Evolutionary conservation across 345 rosid species (phyloP), one percentile per base, ranked within the genome.

Genomic region (Brassica carinata): DNA sequence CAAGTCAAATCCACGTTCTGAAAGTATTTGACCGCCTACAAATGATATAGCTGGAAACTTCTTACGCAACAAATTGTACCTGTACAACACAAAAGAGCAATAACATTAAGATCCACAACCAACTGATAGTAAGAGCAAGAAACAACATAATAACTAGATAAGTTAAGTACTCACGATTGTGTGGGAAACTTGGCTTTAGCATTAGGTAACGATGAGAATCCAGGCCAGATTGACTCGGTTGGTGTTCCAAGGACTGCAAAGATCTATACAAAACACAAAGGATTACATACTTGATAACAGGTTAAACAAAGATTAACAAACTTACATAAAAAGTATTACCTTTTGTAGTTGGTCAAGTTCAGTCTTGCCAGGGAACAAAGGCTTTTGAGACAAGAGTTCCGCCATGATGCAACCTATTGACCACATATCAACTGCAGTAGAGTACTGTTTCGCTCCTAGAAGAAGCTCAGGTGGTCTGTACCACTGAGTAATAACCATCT

Each of bases 351-450:
- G 98, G 75, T 92, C 93, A 62, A 87, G 77, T 80, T 92, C 97
- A 61, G 40, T 83, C 71, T 83, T 91, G 38, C 98, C 98, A 23
- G 85, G 86, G 75, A 94, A 92, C 15, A 91, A 69, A 5, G 98
- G 94, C 72, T 90, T 87, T 40, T 85, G 91, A 8, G 90, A 83
- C 81, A 94, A 87, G 73, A 94, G 68, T 75, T 94, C 98, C 17
- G 95, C 97, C 97, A 94, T 94, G 62, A 94, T 92, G 79, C 97
- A 94, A 43, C 98, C 97, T 4, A 92, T 71, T 3, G 98, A 94
- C 98, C 98, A 94, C 97, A 94, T 94, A 85, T 94, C 98, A 71
- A 94, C 83, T 27, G 94, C 96, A 40, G 93, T 89, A 29, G 97
- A 92, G 82, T 94, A 92, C 78, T 85, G 73, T 75, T 92, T 90